These are phyloP conservation scores for Vitis rupestris DNA, from an alignment of 164 flowering plant species.

Conservation along the genomic window DNA sequence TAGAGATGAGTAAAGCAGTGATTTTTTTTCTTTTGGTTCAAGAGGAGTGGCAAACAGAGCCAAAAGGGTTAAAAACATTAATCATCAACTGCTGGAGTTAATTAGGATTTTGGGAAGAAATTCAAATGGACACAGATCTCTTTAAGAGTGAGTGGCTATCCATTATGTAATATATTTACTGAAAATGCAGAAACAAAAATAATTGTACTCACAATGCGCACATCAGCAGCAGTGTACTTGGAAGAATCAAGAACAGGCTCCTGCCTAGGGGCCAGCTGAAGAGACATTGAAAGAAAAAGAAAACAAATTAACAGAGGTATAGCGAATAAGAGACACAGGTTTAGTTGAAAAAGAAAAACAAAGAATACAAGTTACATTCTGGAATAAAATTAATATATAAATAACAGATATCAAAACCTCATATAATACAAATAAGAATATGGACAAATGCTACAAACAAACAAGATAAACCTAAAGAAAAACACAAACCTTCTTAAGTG, in stretches of 20 bases:
- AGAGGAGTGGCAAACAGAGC: too few relatives aligned
- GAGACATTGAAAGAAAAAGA: not conserved
- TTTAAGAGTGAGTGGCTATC: too few relatives aligned
- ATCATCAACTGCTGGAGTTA: too few relatives aligned
- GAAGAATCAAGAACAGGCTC: slow-evolving; percentile 77
- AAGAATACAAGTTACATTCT: too few relatives aligned
- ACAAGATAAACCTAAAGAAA: not conserved
- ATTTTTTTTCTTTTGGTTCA: too few relatives aligned
- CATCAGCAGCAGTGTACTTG: slow-evolving; percentile 95
- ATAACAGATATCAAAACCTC: not conserved
- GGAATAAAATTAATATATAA: too few relatives aligned
- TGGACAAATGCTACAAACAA: not conserved
- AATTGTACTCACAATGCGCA: slow-evolving; percentile 80
- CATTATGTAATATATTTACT: too few relatives aligned
- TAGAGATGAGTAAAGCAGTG: too few relatives aligned
- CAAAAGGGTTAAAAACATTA: too few relatives aligned
- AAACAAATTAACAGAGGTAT: not conserved
- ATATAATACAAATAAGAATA: not conserved
- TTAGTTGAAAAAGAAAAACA: not conserved
- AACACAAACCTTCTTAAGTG: slow-evolving; percentile 75
- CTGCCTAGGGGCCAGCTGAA: slow-evolving; percentile 75
- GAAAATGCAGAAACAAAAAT: too few relatives aligned
- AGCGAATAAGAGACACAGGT: not conserved
- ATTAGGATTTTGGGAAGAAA: too few relatives aligned
- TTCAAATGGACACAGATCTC: too few relatives aligned